phyloP scores from a whole-genome alignment of 2,329 filamentous ascomycete species.

The Colletotrichum tabaci region DNA sequence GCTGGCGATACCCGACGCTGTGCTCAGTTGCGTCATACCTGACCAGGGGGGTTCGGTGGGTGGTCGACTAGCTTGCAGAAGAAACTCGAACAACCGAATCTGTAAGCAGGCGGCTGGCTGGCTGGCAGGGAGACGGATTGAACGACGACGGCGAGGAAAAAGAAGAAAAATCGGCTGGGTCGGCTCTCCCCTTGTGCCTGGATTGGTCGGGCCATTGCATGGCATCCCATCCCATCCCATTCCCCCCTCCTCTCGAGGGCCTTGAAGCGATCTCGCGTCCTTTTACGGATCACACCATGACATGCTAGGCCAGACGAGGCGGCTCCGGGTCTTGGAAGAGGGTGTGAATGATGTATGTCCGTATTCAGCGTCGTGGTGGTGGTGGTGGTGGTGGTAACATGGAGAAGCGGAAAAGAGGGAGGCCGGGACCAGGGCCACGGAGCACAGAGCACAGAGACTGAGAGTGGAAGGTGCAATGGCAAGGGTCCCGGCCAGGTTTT shows the following conservation, averaged over 20 bases:
- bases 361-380: neutral
- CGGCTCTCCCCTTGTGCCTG: conserved; percentile 32
- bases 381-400: neutral
- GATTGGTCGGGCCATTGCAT: conserved; percentile 32
- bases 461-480: neutral
- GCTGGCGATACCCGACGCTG: conserved; percentile 39
- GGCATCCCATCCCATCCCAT: neutral
- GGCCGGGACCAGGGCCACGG: conserved; percentile 31
- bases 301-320: neutral
- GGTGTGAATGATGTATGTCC: neutral
- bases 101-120: neutral
- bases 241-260: neutral
- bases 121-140: neutral
- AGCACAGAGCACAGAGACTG: no score
- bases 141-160: neutral
- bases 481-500: conserved; percentile 28
- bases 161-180: conserved; percentile 25
- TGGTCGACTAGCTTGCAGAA: neutral
- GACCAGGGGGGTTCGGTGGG: neutral
- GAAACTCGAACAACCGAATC: neutral
- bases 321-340: conserved; percentile 4
- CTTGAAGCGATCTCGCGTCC: neutral
- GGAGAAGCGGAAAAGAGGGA: conserved; percentile 16
- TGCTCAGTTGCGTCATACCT: conserved; percentile 42
- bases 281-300: conserved; percentile 25